phyloP scores from a whole-genome alignment of 176 grass and related monocot genomes.

The Lolium perenne region DNA sequence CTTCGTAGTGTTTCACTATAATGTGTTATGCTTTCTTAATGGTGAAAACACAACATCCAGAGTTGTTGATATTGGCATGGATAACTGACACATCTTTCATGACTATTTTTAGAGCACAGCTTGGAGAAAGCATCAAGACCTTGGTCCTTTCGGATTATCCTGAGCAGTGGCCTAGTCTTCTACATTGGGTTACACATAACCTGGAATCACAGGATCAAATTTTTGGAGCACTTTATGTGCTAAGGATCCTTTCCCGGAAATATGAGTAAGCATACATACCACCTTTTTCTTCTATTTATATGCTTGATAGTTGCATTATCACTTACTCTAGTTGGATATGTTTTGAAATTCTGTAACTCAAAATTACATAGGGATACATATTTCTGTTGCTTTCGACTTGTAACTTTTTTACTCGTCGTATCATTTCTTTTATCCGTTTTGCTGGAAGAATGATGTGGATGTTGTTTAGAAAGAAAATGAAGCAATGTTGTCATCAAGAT shows the following conservation, averaged over 20 bases:
- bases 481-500: conserved; percentile 15
- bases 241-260: conserved; percentile 90
- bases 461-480: neutral
- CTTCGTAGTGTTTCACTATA: neutral
- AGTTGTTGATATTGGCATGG: conserved; percentile 27
- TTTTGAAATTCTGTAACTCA: neutral
- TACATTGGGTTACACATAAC: conserved; percentile 83
- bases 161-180: conserved; percentile 89
- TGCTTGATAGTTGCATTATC: neutral
- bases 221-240: conserved; percentile 83
- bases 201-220: conserved; percentile 80
- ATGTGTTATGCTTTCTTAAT: conserved; percentile 1
- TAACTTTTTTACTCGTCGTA: neutral
- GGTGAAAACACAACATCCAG: neutral
- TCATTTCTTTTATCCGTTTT: neutral
- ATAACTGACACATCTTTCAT: conserved; percentile 39
- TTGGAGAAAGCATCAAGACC: conserved; percentile 95
- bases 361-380: neutral
- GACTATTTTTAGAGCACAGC: conserved; percentile 64
- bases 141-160: conserved; percentile 87
- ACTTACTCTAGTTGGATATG: neutral
- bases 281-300: conserved; percentile 18
- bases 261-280: conserved; percentile 73
- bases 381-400: neutral
- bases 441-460: neutral